Evolutionary conservation across 2,329 filamentous ascomycete genomes (phyloP).

Genomic region (Fusarium sp.): DNA sequence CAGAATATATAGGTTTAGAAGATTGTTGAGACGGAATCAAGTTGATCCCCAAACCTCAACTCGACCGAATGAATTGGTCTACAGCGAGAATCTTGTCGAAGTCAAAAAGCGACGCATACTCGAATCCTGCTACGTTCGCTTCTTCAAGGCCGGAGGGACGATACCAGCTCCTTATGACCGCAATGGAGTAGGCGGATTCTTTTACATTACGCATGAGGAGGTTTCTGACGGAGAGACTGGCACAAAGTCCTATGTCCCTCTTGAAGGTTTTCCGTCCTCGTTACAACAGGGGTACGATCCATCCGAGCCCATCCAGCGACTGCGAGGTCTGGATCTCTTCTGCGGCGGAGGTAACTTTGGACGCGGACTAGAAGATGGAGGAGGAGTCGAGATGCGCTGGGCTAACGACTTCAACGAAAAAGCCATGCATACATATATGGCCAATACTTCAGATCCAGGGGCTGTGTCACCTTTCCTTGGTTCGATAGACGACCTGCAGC

Average conservation of each 20-base stretch:
- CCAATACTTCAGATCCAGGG: slow-evolving; percentile 63
- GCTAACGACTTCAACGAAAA: slow-evolving; percentile 72
- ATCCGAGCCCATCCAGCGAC: slow-evolving; percentile 46
- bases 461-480: slow-evolving; percentile 70
- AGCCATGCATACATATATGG: slow-evolving; percentile 79
- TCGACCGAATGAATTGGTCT: slow-evolving; percentile 68
- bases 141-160: slow-evolving; percentile 56
- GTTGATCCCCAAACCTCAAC: slow-evolving; percentile 50
- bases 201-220: slow-evolving; percentile 65
- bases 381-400: slow-evolving; percentile 71
- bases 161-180: slow-evolving; percentile 73
- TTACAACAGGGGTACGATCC: slow-evolving; percentile 69
- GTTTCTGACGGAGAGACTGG: background rate
- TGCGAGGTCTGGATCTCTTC: slow-evolving; percentile 77
- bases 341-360: slow-evolving; percentile 84
- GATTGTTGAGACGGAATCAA: slow-evolving; percentile 61
- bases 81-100: slow-evolving; percentile 58
- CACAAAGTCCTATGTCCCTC: slow-evolving; percentile 47
- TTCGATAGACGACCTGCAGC: slow-evolving; percentile 76
- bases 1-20: slow-evolving; percentile 57
- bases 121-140: slow-evolving; percentile 69
- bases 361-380: slow-evolving; percentile 77
- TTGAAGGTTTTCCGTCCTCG: slow-evolving; percentile 49
- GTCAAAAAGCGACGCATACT: slow-evolving; percentile 57
- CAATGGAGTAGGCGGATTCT: slow-evolving; percentile 73